Conservation (phyloP, 2,329 filamentous ascomycete species). For the Pseudocercospora crystallina region DNA sequence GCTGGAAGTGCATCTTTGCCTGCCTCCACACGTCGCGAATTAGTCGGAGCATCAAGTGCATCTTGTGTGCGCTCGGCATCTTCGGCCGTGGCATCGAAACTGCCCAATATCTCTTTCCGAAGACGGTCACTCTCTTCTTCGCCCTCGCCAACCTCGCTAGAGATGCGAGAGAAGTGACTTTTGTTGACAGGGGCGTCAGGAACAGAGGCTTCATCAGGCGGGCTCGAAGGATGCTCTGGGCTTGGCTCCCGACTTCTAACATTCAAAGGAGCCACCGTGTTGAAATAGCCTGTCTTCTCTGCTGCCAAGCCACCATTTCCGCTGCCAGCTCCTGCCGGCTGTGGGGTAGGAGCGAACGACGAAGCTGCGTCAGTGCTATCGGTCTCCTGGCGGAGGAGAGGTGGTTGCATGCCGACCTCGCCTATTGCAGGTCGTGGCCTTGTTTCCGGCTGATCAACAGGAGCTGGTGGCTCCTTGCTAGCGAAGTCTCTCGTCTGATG, state of each 20-base stretch:
- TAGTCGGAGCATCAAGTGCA: slow-evolving; percentile 30
- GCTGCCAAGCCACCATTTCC: slow-evolving; percentile 3
- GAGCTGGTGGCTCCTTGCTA: slow-evolving; percentile 23
- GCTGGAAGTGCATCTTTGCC: slow-evolving; percentile 31
- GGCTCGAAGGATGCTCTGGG: slow-evolving; percentile 23
- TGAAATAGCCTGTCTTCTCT: slow-evolving; percentile 19
- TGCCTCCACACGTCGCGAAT: slow-evolving; percentile 22
- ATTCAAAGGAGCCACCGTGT: slow-evolving; percentile 21
- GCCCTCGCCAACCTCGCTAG: slow-evolving; percentile 37
- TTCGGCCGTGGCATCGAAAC: slow-evolving; percentile 43
- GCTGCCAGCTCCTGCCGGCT: slow-evolving; percentile 28
- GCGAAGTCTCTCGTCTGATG: slow-evolving; percentile 37
- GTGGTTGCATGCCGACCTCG: slow-evolving; percentile 16
- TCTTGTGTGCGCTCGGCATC: slow-evolving; percentile 29
- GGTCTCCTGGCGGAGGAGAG: slow-evolving; percentile 20
- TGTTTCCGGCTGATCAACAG: slow-evolving; percentile 29
- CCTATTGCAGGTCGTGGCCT: slow-evolving; percentile 21
- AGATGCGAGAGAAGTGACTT: slow-evolving; percentile 19
- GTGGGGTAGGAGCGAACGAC: slow-evolving; percentile 44
- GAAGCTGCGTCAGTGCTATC: slow-evolving; percentile 24
- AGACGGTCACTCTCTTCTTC: slow-evolving; percentile 70
- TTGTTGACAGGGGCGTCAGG: slow-evolving; percentile 7
- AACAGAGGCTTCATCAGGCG: slow-evolving; percentile 2
- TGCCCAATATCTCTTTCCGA: slow-evolving; percentile 72
- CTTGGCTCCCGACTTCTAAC: slow-evolving; percentile 25